These are phyloP conservation scores for Diplodia intermedia DNA, from an alignment of 2,329 filamentous ascomycete species.

Conservation along the genomic window DNA sequence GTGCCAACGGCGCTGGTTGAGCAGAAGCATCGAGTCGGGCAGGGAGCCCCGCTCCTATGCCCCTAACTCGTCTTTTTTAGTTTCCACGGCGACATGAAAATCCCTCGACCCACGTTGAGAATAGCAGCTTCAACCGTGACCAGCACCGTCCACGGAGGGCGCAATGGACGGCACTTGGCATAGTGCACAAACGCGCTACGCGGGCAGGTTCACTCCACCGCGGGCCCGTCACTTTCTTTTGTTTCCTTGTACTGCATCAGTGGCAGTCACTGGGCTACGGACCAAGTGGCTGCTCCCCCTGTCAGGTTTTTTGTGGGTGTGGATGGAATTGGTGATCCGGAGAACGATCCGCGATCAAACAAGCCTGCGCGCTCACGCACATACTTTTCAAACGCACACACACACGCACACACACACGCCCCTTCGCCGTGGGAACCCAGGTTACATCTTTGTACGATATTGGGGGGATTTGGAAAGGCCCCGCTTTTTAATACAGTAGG, in stretches of 20 bases:
- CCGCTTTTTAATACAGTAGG: not conserved
- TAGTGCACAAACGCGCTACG: constrained; percentile 1
- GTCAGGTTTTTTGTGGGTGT: not conserved
- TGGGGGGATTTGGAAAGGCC: constrained; percentile 1
- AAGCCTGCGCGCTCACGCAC: constrained; percentile 15
- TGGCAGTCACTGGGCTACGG: not conserved
- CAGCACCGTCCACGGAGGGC: not conserved
- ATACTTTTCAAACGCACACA: not conserved
- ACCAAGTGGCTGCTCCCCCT: not conserved
- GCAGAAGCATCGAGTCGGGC: not conserved
- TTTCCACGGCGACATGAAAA: not conserved
- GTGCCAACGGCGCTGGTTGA: constrained; percentile 30
- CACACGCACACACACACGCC: not conserved
- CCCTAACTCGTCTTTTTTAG: not conserved
- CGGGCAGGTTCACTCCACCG: constrained; percentile 13
- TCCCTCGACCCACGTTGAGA: not conserved
- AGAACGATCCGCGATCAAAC: not conserved
- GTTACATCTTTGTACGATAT: constrained; percentile 8
- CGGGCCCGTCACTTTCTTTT: constrained; percentile 10
- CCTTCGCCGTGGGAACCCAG: constrained; percentile 3
- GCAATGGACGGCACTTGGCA: not conserved
- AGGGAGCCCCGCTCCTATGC: not conserved
- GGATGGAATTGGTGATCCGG: not conserved
- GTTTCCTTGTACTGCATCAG: constrained; percentile 5
- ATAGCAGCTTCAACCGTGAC: not conserved